Conservation (phyloP, 495 filamentous ascomycete genomes). For the Penicillium coprophilum region DNA sequence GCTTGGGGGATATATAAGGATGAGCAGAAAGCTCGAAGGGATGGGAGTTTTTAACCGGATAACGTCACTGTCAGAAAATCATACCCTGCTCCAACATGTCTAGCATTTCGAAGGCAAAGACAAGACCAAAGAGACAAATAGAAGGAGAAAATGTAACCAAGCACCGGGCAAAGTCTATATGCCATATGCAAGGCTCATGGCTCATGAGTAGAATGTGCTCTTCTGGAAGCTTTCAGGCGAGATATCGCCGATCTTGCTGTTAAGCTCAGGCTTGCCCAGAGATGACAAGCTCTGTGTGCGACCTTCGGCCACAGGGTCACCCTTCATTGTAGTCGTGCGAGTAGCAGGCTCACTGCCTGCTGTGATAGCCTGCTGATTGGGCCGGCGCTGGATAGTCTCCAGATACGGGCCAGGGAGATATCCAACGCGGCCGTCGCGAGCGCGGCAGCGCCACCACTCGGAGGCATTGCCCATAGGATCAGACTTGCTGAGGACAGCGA, state of each 20-base stretch:
- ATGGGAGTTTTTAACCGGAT: constrained; percentile 12
- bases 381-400: constrained; percentile 73
- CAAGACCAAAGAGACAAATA: neutral
- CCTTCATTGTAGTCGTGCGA: constrained; percentile 59
- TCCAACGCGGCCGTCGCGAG: constrained; percentile 85
- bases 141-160: neutral
- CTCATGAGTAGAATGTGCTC: constrained; percentile 70
- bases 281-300: constrained; percentile 33
- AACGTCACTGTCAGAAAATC: neutral
- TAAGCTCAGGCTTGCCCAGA: constrained; percentile 36
- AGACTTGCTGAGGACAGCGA: constrained; percentile 88
- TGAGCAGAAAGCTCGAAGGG: constrained; percentile 4
- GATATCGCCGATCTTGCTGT: constrained; percentile 59
- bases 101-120: constrained; percentile 3
- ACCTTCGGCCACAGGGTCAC: constrained; percentile 33
- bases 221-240: constrained; percentile 87
- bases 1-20: constrained; percentile 7
- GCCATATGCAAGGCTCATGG: constrained; percentile 1
- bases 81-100: neutral
- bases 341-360: constrained; percentile 48
- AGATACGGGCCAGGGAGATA: constrained; percentile 90
- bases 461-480: constrained; percentile 89
- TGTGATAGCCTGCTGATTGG: constrained; percentile 54
- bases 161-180: constrained; percentile 3
- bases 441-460: constrained; percentile 96